A percentile compares a stretch with the other conserved stretches of the same genome.
Evolutionary conservation across 2,329 filamentous ascomycete genomes (phyloP).

Genomic region (Alternaria solani): DNA sequence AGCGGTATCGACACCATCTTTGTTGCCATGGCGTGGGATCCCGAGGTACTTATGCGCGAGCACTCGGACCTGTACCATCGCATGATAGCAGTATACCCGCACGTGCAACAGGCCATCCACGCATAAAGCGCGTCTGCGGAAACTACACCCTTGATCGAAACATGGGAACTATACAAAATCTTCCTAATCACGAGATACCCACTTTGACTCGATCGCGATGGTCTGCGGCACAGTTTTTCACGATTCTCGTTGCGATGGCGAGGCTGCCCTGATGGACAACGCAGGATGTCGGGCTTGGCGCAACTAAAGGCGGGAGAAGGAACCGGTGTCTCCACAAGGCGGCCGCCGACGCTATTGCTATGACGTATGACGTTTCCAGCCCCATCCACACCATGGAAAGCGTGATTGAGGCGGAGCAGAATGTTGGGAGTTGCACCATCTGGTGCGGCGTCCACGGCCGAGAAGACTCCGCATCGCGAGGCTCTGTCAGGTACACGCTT

Average conservation of each 20-base stretch:
- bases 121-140: conserved; percentile 41
- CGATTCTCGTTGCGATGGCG: conserved; percentile 19
- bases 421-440: conserved; percentile 13
- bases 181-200: conserved; percentile 14
- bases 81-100: conserved; percentile 83
- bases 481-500: conserved; percentile 1
- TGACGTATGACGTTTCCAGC: conserved; percentile 30
- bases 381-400: conserved; percentile 12
- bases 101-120: conserved; percentile 80
- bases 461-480: conserved; percentile 17
- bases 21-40: conserved; percentile 75
- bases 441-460: conserved; percentile 38
- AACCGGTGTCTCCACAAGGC: conserved; percentile 15
- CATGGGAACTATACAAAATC: conserved; percentile 1
- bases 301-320: conserved; percentile 33
- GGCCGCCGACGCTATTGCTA: conserved; percentile 29
- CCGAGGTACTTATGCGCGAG: conserved; percentile 77
- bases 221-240: conserved; percentile 12
- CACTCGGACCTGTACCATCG: conserved; percentile 82
- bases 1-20: conserved; percentile 94
- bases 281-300: conserved; percentile 33
- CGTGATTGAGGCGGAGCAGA: conserved; percentile 17
- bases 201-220: conserved; percentile 19
- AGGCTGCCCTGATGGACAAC: conserved; percentile 21
- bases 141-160: neutral